Percentiles rank a stretch among this genome's conserved stretches.
These are phyloP conservation scores for Ganoderma leucocontextum DNA, from an alignment of 1,284 basidiomycete genomes.

Conservation along the genomic window DNA sequence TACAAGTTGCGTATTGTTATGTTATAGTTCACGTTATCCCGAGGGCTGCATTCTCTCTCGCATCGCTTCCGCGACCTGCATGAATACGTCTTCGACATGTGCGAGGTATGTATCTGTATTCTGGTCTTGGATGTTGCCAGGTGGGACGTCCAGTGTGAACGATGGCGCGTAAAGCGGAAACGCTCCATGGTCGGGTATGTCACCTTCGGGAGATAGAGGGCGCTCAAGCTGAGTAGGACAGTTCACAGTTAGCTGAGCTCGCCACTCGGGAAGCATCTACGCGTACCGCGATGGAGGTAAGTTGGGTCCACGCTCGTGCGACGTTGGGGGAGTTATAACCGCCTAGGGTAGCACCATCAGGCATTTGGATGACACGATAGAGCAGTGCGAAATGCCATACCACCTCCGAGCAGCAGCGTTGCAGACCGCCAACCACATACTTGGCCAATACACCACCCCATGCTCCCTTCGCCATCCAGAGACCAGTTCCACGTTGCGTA, in stretches of 20 bases:
- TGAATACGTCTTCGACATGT: slow-evolving; percentile 21
- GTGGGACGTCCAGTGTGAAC: slow-evolving; percentile 80
- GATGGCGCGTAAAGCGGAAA: slow-evolving; percentile 81
- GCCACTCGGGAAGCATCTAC: neutral
- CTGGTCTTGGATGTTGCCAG: slow-evolving; percentile 75
- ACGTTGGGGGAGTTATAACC: slow-evolving; percentile 87
- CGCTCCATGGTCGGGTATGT: slow-evolving; percentile 75
- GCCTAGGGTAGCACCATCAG: slow-evolving; percentile 48
- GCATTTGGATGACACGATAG: neutral
- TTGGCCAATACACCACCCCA: slow-evolving; percentile 73
- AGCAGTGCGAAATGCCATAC: slow-evolving; percentile 43
- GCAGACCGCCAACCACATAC: slow-evolving; percentile 68
- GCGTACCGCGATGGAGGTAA: slow-evolving; percentile 79
- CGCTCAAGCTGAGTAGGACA: slow-evolving; percentile 52
- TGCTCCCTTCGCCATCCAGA: slow-evolving; percentile 63
- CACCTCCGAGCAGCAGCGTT: slow-evolving; percentile 73
- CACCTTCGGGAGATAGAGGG: slow-evolving; percentile 62
- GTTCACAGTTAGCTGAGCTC: slow-evolving; percentile 6
- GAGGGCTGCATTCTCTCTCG: slow-evolving; percentile 2
- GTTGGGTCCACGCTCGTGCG: slow-evolving; percentile 84
- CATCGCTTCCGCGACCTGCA: slow-evolving; percentile 11
- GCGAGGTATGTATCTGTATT: slow-evolving; percentile 65
- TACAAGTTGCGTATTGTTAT: slow-evolving; percentile 12
- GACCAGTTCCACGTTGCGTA: slow-evolving; percentile 84
- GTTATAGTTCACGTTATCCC: neutral